Percentiles rank a stretch among this genome's conserved stretches.
These are phyloP conservation scores for Lentinula lateritia DNA, from an alignment of 768 basidiomycete genomes.

Conservation along the genomic window DNA sequence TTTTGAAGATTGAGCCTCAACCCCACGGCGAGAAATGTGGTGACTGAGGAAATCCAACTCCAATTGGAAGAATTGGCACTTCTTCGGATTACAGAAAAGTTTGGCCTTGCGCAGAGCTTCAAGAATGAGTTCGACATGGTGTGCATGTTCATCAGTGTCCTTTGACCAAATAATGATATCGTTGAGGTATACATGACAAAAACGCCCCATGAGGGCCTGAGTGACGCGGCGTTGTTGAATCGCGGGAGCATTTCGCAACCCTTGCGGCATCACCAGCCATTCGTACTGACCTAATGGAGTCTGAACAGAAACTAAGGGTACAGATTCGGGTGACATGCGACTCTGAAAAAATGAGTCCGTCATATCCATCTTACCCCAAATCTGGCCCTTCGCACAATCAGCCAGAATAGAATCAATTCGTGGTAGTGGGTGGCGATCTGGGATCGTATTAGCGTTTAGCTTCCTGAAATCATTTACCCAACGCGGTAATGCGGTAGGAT, in stretches of 20 bases:
- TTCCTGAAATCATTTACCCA: too few relatives aligned
- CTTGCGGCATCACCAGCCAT: conserved; percentile 19
- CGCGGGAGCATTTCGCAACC: conserved; percentile 17
- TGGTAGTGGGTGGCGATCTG: too few relatives aligned
- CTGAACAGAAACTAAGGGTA: not conserved
- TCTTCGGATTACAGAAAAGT: conserved; percentile 19
- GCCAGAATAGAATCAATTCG: too few relatives aligned
- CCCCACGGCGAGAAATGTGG: conserved; percentile 15
- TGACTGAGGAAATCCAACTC: conserved; percentile 17
- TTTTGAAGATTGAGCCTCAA: conserved; percentile 16
- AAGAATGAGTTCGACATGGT: conserved; percentile 12
- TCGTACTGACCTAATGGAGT: conserved; percentile 1
- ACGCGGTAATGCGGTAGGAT: too few relatives aligned
- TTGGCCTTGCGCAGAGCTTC: not conserved
- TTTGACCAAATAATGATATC: conserved; percentile 25
- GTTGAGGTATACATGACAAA: conserved; percentile 31
- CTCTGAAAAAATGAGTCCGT: conserved; percentile 23
- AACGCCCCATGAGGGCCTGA: conserved; percentile 24
- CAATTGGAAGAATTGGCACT: conserved; percentile 10
- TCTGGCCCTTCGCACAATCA: conserved; percentile 29
- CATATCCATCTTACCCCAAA: conserved; percentile 17
- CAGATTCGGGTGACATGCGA: conserved; percentile 4
- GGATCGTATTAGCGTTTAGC: too few relatives aligned
- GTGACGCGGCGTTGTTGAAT: conserved; percentile 23
- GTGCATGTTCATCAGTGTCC: conserved; percentile 15